Evolutionary conservation across 257 asterid species (phyloP).

Genomic region (Forsythia suspensa): DNA sequence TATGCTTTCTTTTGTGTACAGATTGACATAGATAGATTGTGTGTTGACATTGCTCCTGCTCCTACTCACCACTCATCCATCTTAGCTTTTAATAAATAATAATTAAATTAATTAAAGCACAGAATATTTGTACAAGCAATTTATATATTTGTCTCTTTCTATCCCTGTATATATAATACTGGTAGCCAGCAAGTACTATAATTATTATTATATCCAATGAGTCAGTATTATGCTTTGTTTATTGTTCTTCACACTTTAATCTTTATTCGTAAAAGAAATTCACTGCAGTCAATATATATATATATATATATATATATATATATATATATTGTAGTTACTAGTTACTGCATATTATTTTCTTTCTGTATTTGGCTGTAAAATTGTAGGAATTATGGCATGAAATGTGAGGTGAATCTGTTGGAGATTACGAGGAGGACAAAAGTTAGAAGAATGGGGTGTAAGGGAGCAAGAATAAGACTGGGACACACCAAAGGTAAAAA

Average conservation of each 20-base stretch:
- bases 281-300: not conserved
- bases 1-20: not conserved
- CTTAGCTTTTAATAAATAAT: not conserved
- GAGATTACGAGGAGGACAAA: not conserved
- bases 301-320: no score
- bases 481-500: slow-evolving; percentile 13
- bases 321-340: no score
- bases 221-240: not conserved
- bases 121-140: slow-evolving; percentile 1
- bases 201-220: not conserved
- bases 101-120: not conserved
- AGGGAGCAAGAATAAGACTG: slow-evolving; percentile 1
- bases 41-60: not conserved
- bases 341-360: not conserved
- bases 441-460: not conserved
- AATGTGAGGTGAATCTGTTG: not conserved
- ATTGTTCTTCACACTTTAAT: not conserved
- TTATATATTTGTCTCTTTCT: not conserved
- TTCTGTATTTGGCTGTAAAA: not conserved
- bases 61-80: no score
- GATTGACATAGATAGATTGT: not conserved
- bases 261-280: not conserved
- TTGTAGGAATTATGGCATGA: not conserved
- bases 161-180: not conserved
- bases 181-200: not conserved